phyloP scores from a whole-genome alignment of 352 stramenopile genomes.

The Phytophthora hibernalis region DNA sequence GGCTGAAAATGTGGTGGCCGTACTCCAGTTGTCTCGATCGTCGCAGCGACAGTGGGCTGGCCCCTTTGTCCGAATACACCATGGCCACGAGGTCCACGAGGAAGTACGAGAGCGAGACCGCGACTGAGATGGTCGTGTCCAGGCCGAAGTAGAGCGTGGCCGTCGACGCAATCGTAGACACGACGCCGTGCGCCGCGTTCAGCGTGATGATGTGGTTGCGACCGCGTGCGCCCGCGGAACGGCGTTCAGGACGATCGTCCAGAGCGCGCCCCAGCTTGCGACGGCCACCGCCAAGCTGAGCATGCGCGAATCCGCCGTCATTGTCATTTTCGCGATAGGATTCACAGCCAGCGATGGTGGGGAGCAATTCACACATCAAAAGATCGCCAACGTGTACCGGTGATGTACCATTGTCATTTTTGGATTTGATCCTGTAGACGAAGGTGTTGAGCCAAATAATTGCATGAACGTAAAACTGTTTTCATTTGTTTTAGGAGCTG shows the following conservation, averaged over 20 bases:
- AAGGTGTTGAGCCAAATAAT: no score
- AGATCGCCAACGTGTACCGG: no score
- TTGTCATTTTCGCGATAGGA: not conserved
- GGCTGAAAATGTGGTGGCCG: constrained; percentile 65
- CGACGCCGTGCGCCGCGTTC: constrained; percentile 70
- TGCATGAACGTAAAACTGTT: no score
- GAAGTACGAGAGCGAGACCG: constrained; percentile 73
- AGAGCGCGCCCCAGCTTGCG: constrained; percentile 55
- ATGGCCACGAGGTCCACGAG: constrained; percentile 76
- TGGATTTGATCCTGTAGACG: no score
- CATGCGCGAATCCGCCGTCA: constrained; percentile 41
- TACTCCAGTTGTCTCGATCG: constrained; percentile 77
- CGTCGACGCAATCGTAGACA: constrained; percentile 59
- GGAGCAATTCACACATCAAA: no score
- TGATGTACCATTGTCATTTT: no score
- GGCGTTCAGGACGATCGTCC: constrained; percentile 53
- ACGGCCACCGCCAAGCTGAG: constrained; percentile 40
- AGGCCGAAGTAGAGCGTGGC: constrained; percentile 49
- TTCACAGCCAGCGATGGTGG: no score
- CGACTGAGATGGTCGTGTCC: constrained; percentile 66
- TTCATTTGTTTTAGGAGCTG: no score
- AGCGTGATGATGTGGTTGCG: constrained; percentile 77
- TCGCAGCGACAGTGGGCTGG: constrained; percentile 43
- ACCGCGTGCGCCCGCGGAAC: constrained; percentile 49
- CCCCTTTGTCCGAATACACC: constrained; percentile 56